A percentile compares a stretch with the other conserved stretches of the same genome.
These are phyloP conservation scores for Phascolomyces articulosus DNA, from an alignment of 371 early-diverging fungal species.

Conservation along the genomic window DNA sequence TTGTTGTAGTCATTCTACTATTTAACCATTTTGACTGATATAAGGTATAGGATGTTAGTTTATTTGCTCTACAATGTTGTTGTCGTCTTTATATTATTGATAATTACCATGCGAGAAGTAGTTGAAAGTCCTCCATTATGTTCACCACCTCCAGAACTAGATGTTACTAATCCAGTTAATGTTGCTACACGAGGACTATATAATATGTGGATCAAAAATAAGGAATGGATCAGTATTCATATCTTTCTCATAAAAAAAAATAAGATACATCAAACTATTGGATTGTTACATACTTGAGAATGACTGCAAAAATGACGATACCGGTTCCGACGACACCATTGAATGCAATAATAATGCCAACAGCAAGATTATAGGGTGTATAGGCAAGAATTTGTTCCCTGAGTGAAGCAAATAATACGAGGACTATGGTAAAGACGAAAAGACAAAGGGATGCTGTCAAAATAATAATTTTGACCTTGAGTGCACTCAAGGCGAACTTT, in stretches of 20 bases:
- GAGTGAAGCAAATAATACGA: slow-evolving; percentile 20
- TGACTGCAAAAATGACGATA: slow-evolving; percentile 25
- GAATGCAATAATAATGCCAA: slow-evolving; percentile 26
- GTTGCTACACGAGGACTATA: slow-evolving; percentile 11
- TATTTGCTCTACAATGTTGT: no score
- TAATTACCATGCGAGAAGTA: neutral
- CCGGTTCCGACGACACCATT: slow-evolving; percentile 26
- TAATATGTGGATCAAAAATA: neutral
- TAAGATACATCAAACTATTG: no score
- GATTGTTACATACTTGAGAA: slow-evolving; percentile 27
- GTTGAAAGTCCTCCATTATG: neutral
- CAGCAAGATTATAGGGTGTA: slow-evolving; percentile 15
- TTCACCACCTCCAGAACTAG: neutral
- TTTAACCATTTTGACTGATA: neutral
- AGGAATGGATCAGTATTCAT: neutral
- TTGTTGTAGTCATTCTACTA: neutral
- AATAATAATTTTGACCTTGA: slow-evolving; percentile 29
- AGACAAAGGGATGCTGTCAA: slow-evolving; percentile 13
- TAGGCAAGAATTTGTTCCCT: slow-evolving; percentile 13
- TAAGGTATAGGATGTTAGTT: neutral
- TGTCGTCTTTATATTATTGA: no score
- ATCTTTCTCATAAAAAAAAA: no score
- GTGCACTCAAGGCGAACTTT: slow-evolving; percentile 24
- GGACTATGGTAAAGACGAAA: slow-evolving; percentile 20
- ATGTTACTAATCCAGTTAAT: neutral